A percentile compares a stretch with the other conserved stretches of the same genome.
Conservation (phyloP, 2,329 filamentous ascomycete genomes). For the Macrophomina tecta region DNA sequence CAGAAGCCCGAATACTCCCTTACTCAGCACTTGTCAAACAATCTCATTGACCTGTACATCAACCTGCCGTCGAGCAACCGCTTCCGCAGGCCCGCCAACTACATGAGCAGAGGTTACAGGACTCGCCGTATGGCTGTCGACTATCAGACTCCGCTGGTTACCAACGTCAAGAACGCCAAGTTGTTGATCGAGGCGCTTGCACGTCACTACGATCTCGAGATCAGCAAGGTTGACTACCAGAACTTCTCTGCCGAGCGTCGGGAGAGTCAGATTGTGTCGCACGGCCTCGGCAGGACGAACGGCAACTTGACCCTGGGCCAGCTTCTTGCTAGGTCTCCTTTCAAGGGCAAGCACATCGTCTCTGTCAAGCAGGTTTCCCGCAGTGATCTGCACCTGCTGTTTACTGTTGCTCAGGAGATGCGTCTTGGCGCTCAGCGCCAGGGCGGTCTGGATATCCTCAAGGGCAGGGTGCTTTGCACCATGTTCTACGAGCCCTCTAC, state of each 20-base stretch:
- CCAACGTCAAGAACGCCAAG: slow-evolving; percentile 99
- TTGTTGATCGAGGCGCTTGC: slow-evolving; percentile 93
- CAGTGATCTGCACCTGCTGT: slow-evolving; percentile 87
- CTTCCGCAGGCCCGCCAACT: slow-evolving; percentile 94
- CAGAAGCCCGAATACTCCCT: slow-evolving; percentile 96
- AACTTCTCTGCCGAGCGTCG: slow-evolving; percentile 64
- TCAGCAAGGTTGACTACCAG: slow-evolving; percentile 86
- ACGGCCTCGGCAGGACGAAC: slow-evolving; percentile 62
- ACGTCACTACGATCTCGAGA: slow-evolving; percentile 82
- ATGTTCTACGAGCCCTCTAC: slow-evolving; percentile 99
- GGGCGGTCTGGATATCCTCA: slow-evolving; percentile 85
- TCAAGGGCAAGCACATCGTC: slow-evolving; percentile 88
- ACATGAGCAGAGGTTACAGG: slow-evolving; percentile 97
- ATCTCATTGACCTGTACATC: slow-evolving; percentile 98
- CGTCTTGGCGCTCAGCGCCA: slow-evolving; percentile 91
- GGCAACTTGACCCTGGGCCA: slow-evolving; percentile 66
- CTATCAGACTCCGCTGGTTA: slow-evolving; percentile 95
- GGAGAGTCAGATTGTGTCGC: slow-evolving; percentile 36
- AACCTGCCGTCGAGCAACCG: slow-evolving; percentile 99
- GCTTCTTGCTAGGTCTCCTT: slow-evolving; percentile 78
- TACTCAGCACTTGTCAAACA: slow-evolving; percentile 95
- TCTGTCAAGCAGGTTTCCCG: slow-evolving; percentile 91
- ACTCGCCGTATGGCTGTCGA: slow-evolving; percentile 98
- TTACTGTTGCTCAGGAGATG: slow-evolving; percentile 98
- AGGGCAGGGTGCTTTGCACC: slow-evolving; percentile 83